Base-by-base conservation (phyloP, 2,329 filamentous ascomycete genomes). In the Zymoseptoria pseudotritici region DNA sequence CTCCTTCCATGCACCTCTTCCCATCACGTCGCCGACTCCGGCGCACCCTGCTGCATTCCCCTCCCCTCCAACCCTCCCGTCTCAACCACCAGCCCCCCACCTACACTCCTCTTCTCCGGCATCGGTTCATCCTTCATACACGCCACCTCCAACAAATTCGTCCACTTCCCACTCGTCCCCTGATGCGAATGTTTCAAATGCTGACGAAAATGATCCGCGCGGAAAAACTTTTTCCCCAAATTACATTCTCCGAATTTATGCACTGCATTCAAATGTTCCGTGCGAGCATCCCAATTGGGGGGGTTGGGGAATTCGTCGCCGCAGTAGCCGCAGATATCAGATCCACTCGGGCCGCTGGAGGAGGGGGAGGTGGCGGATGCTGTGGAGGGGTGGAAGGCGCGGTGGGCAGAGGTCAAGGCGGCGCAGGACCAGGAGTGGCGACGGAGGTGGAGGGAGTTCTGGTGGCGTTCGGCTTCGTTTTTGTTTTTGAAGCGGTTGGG, bases 241-340 rank as follows among this genome's bases (percentile, higher is more conserved):
- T 99, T 99, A 82, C 94, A 99, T 77, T 97, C 94, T 64, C 91
- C 86, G 73, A 96, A 99, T 73, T 99, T 99, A 79, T 99, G 94
- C 64, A 91, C 84, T 68, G 90, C 87, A 71, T 91, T 92, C 57
- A 99, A 79, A 77, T 99, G 94, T 59, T 89, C 87, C 57, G 92
- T 86, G 60, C 94, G 86, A 62, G 85, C 82, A 56, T 96, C 89
- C 92, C 92, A 97, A 71, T 97, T 89, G 57, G 90, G 84, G 4
- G 92, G 88, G 50, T 90, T 96, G 21, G 86, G 75, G 66, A 97
- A 99, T 67, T 97, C 93, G 62, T 95, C 87, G 56, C 94, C 94
- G 74, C 94, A 99, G 75, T 96, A 99, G 13, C 94, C 94, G 73
- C 94, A 99, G 0, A 87, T 85, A 71, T 99, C 94, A 67, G 85